These are phyloP conservation scores for Starmerella sp. DNA, from an alignment of 805 yeast species.

Conservation along the genomic window DNA sequence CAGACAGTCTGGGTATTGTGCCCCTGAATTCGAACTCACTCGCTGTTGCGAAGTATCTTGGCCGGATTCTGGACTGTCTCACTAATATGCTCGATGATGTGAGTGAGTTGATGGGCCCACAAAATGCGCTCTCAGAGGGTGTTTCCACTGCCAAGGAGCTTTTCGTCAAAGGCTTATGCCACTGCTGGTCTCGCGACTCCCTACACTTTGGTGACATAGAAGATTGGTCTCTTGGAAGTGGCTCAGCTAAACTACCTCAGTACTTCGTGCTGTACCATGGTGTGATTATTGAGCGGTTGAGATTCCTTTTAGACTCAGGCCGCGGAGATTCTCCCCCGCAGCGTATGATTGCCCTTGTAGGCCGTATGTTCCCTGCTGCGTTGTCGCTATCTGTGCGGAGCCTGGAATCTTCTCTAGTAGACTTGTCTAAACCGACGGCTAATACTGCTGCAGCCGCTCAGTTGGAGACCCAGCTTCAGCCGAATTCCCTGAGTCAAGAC, in stretches of 20 bases:
- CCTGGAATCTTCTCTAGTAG: constrained; percentile 15
- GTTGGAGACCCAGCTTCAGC: constrained; percentile 27
- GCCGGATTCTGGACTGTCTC: constrained; percentile 37
- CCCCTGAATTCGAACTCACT: constrained; percentile 58
- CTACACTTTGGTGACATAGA: constrained; percentile 32
- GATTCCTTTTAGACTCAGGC: constrained; percentile 12
- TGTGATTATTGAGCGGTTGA: constrained; percentile 15
- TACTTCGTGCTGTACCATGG: constrained; percentile 33
- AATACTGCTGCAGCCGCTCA: constrained; percentile 3
- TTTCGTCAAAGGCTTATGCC: constrained; percentile 38
- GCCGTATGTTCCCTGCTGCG: constrained; percentile 15
- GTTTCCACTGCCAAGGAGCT: constrained; percentile 31
- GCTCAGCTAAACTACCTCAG: constrained; percentile 26
- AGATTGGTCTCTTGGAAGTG: constrained; percentile 28
- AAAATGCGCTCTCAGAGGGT: constrained; percentile 8
- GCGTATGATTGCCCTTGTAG: neutral
- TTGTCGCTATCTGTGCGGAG: constrained; percentile 13
- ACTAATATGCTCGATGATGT: constrained; percentile 35
- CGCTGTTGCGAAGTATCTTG: constrained; percentile 43
- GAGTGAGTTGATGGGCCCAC: constrained; percentile 17
- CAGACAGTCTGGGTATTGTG: constrained; percentile 39
- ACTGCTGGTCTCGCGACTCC: constrained; percentile 43
- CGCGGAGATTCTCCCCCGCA: constrained; percentile 15
- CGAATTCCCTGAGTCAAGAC: constrained; percentile 39
- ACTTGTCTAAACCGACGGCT: constrained; percentile 23